Evolutionary conservation across 768 basidiomycete genomes (phyloP).

Genomic region (Tubosaeta sp.): DNA sequence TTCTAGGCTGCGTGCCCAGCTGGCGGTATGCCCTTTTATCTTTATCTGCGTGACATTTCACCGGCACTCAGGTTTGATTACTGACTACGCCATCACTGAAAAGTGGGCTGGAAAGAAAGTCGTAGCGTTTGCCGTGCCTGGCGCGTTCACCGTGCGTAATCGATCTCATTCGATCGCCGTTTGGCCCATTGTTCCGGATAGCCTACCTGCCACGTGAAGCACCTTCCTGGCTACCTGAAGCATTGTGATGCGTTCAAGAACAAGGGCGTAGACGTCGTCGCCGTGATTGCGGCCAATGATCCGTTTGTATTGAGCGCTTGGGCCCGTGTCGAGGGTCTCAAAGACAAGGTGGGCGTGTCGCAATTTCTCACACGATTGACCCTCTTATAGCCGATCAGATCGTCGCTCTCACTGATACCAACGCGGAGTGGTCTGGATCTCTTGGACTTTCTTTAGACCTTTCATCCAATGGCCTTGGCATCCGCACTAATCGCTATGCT

Average conservation of each 20-base stretch:
- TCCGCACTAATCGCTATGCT: conserved; percentile 59
- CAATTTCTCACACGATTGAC: conserved; percentile 12
- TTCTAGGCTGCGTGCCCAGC: conserved; percentile 56
- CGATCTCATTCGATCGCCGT: background rate
- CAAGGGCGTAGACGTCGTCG: conserved; percentile 51
- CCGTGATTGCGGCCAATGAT: conserved; percentile 57
- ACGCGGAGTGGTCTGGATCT: conserved; percentile 51
- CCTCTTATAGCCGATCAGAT: conserved; percentile 38
- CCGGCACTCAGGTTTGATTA: conserved; percentile 34
- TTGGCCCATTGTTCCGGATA: conserved; percentile 4
- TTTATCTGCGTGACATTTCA: background rate
- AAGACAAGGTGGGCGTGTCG: conserved; percentile 57
- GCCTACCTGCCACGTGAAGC: conserved; percentile 41
- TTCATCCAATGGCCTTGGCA: conserved; percentile 45
- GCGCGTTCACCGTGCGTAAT: conserved; percentile 68
- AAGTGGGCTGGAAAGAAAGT: conserved; percentile 82
- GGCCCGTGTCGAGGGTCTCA: conserved; percentile 52
- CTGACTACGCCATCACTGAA: conserved; percentile 46
- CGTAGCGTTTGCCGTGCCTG: conserved; percentile 73
- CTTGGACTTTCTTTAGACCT: conserved; percentile 57
- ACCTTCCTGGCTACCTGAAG: conserved; percentile 44
- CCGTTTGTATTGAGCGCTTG: conserved; percentile 59
- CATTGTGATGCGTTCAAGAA: conserved; percentile 45
- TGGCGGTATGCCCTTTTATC: conserved; percentile 41
- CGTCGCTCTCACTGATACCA: conserved; percentile 51